Evolutionary conservation across 2,329 filamentous ascomycete genomes (phyloP).

Genomic region (Xylariomycetidae sp.): DNA sequence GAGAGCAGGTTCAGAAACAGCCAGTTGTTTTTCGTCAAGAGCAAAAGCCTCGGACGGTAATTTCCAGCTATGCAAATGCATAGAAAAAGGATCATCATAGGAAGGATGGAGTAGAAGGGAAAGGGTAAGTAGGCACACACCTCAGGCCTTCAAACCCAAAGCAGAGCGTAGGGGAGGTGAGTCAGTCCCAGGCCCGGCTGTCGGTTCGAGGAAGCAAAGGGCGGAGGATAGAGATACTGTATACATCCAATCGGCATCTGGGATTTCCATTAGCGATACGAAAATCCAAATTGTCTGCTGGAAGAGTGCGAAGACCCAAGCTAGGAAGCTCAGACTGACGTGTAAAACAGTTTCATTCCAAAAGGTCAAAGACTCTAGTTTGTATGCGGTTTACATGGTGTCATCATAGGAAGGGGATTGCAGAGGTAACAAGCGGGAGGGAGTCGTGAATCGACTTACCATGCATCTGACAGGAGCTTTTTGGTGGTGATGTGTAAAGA

Average conservation of each 20-base stretch:
- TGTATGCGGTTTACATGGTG: conserved; percentile 72
- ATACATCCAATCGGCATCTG: no score
- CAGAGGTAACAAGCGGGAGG: neutral
- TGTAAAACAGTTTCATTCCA: conserved; percentile 84
- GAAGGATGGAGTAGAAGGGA: conserved; percentile 9
- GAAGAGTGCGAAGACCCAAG: no score
- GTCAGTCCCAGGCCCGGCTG: no score
- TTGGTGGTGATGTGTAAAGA: conserved; percentile 2
- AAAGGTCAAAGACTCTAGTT: conserved; percentile 92
- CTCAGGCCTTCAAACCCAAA: no score
- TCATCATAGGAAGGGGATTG: conserved; percentile 55
- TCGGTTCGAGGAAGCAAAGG: no score
- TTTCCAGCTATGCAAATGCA: conserved; percentile 78
- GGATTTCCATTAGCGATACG: no score
- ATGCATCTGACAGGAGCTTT: conserved; percentile 6
- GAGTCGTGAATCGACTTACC: no score
- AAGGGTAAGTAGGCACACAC: no score
- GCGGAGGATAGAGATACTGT: no score
- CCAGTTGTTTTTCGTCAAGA: conserved; percentile 78
- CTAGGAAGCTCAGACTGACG: conserved; percentile 77
- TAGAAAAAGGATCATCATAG: conserved; percentile 67
- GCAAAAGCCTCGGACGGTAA: conserved; percentile 82
- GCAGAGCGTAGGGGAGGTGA: no score
- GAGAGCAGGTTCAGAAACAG: conserved; percentile 66
- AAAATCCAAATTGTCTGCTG: no score